Evolutionary conservation across 108 stramenopile genomes (phyloP), one percentile per base, ranked within the genome.

Genomic region (Nitzschia palea): DNA sequence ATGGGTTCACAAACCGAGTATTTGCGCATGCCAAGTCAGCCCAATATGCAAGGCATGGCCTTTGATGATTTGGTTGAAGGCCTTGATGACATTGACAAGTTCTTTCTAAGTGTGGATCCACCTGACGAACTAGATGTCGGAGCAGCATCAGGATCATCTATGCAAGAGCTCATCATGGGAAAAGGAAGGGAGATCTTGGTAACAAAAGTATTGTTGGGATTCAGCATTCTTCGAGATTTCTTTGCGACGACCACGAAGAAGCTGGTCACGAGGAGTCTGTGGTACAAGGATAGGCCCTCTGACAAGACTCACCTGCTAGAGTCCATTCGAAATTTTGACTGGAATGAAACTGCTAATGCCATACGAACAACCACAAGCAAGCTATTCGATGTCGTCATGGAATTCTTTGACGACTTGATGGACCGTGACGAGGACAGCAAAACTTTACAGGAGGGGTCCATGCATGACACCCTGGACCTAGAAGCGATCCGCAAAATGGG

Each of bases 41-140:
- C 15, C 3, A 43, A 9, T 10, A 26, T 31, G 42, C 5, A 45
- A 23, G 12, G 2, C 27, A 5, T 30, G 57, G 32, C 55, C 60
- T 65, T 33, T 2, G 33, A 56, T 75, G 80, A 93, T 48, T 90
- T 93, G 67, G 87, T 93, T 0, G 81, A 86, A 36, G 92, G 89
- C 5, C 76, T 93, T 14, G 92, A 93, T 65, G 92, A 93, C 58
- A 81, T 90, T 44, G 81, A 88, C 58, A 88, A 93, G 43, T 77
- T 93, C 42, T 86, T 93, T 55, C 88, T 88, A 68, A 70, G 60
- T 14, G 88, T 93, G 26, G 84, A 89, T 50, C 77, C 85, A 15
- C 91, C 91, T 0, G 91, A 93, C 64, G 91, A 93, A 66, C 62
- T 93, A 0, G 91, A 93, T 63, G 87, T 93, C 15, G 91, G 91